Base-by-base conservation (phyloP, 768 basidiomycete genomes). In the Pisolithus marmoratus region DNA sequence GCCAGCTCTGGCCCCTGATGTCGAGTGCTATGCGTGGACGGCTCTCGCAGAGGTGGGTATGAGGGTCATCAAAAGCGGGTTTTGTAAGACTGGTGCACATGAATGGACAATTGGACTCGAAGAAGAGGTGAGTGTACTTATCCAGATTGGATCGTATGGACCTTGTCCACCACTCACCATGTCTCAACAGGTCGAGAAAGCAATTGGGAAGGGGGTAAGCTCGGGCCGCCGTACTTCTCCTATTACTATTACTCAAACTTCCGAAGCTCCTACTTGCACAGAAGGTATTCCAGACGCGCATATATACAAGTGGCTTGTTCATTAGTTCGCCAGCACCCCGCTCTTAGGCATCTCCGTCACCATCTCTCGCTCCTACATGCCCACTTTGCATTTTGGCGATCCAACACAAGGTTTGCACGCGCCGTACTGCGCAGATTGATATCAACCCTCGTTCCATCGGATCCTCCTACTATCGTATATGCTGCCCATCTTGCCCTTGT, bases 11-110 rank as follows among this genome's bases (percentile, higher is more conserved):
- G 76, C 81, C 5, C 74, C 76, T 5, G 76, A 78, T 46, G 63
- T 83, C 8, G 87, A 89, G 58, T 89, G 85, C 60, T 72, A 81
- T 8, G 85, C 85, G 1, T 88, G 84, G 81, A 81, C 82, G 1
- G 77, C 78, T 9, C 57, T 90, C 0, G 87, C 81, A 0, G 88
- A 90, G 64, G 59, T 87, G 2, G 87, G 86, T 3, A 73, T 89
- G 61, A 72, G 72, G 53, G 74, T 81, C 41, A 74, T 81, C 45
- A 63, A 67, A 15, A 74, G 78, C 20, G 78, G 80, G 23, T 68
- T 77, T 46, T 63, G 65, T 43, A 58, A 62, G 31, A 57, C 44
- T 23, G 67, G 66, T 2, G 72, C 70, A 52, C 55, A 76, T 63
- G 46, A 62, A 40, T 74, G 79, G 79, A 68, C 77, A n/a, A 58